Evolutionary conservation across 129 eudicot genomes (phyloP).

Genomic region (Ambrosia artemisiifolia): DNA sequence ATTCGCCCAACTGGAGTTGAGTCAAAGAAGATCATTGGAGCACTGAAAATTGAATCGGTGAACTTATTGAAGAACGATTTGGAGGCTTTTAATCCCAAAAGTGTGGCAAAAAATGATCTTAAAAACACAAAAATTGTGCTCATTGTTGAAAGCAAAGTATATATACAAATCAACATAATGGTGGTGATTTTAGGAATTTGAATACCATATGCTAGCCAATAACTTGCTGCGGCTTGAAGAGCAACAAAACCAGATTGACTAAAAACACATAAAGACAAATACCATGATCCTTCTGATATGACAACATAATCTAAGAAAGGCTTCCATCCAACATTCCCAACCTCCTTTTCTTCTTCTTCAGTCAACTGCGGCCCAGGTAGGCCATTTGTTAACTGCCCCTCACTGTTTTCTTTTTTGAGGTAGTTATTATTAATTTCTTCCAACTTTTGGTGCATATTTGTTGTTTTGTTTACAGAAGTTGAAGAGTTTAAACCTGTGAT

Average conservation of each 20-base stretch:
- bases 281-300: slow-evolving; percentile 43
- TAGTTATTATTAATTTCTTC: slow-evolving; percentile 5
- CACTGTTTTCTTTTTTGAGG: slow-evolving; percentile 35
- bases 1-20: slow-evolving; percentile 77
- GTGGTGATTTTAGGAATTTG: slow-evolving; percentile 45
- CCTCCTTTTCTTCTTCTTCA: slow-evolving; percentile 59
- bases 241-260: slow-evolving; percentile 41
- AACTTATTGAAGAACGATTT: slow-evolving; percentile 48
- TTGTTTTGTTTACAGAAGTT: slow-evolving; percentile 11
- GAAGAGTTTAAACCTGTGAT: slow-evolving; percentile 41
- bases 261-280: slow-evolving; percentile 14
- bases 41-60: slow-evolving; percentile 43
- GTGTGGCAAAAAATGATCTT: slow-evolving; percentile 45
- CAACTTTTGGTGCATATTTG: slow-evolving; percentile 6
- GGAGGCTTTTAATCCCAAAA: slow-evolving; percentile 65
- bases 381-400: slow-evolving; percentile 28
- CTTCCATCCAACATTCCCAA: slow-evolving; percentile 58
- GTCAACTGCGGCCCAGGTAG: slow-evolving; percentile 52
- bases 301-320: slow-evolving; percentile 48
- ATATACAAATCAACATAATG: slow-evolving; percentile 38
- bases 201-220: slow-evolving; percentile 60
- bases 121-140: slow-evolving; percentile 50
- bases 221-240: slow-evolving; percentile 66
- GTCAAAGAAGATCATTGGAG: slow-evolving; percentile 79
- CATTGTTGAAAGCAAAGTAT: slow-evolving; percentile 37